These are phyloP conservation scores for Escovopsis sp. DNA, from an alignment of 2,329 filamentous ascomycete species.

Conservation along the genomic window DNA sequence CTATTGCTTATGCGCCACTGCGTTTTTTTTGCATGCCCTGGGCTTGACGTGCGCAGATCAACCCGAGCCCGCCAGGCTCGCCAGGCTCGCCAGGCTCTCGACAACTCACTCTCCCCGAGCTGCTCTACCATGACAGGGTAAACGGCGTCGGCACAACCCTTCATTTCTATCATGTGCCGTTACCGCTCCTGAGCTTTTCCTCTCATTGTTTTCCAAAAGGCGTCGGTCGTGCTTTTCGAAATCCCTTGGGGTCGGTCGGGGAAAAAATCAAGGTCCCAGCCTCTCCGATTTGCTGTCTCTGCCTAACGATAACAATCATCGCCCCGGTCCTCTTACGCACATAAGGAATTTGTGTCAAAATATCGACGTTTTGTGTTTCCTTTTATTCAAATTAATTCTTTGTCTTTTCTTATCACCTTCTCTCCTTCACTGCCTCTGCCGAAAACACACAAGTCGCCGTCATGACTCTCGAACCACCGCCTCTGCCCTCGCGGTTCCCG, in stretches of 20 bases:
- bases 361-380: background rate
- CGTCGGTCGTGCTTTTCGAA: background rate
- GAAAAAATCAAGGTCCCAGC: background rate
- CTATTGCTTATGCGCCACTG: background rate
- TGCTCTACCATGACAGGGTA: slow-evolving; percentile 3
- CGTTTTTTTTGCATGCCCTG: background rate
- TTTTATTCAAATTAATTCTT: background rate
- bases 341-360: no score
- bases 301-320: background rate
- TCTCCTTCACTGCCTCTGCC: background rate
- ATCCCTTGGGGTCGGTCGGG: no score
- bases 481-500: slow-evolving; percentile 65
- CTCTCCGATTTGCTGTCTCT: background rate
- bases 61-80: background rate
- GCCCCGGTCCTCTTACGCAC: no score
- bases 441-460: slow-evolving; percentile 8
- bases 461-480: slow-evolving; percentile 41
- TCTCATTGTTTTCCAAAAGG: background rate
- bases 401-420: background rate
- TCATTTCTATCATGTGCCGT: slow-evolving; percentile 3
- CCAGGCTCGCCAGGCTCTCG: no score
- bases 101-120: slow-evolving; percentile 3
- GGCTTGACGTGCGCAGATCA: background rate
- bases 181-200: background rate
- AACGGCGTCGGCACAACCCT: slow-evolving; percentile 1